Percentiles rank a stretch among this genome's conserved stretches.
These are phyloP conservation scores for Emericellopsis atlantica DNA, from an alignment of 2,329 filamentous ascomycete genomes.

Conservation along the genomic window DNA sequence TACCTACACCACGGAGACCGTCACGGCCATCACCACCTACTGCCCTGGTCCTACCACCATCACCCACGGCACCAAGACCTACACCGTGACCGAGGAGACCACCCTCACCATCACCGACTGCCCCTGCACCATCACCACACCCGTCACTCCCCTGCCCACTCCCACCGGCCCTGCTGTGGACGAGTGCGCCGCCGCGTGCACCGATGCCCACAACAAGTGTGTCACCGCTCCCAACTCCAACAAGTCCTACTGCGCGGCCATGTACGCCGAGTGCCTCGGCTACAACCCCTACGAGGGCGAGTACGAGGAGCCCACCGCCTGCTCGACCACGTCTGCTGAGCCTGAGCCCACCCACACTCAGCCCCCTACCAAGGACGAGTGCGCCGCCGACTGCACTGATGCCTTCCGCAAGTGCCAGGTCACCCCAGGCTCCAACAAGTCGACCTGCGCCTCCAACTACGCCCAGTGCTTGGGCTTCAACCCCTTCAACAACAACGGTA, in stretches of 20 bases:
- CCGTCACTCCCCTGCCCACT: slow-evolving; percentile 22
- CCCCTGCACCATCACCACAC: slow-evolving; percentile 55
- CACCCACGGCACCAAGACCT: slow-evolving; percentile 52
- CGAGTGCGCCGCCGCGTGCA: slow-evolving; percentile 1
- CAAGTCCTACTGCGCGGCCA: slow-evolving; percentile 11
- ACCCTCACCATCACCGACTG: slow-evolving; percentile 61
- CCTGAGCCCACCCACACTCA: not conserved
- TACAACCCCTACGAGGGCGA: slow-evolving; percentile 15
- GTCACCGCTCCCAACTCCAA: slow-evolving; percentile 14
- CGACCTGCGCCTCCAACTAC: slow-evolving; percentile 10
- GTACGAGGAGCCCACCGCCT: slow-evolving; percentile 7
- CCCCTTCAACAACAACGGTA: slow-evolving; percentile 7
- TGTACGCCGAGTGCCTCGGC: slow-evolving; percentile 8
- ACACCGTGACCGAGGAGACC: slow-evolving; percentile 55
- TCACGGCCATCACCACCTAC: slow-evolving; percentile 57
- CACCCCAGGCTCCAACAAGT: slow-evolving; percentile 8
- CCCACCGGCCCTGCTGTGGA: slow-evolving; percentile 29
- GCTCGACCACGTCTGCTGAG: not conserved
- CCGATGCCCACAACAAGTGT: slow-evolving; percentile 5
- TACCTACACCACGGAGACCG: slow-evolving; percentile 50
- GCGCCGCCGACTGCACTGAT: slow-evolving; percentile 7
- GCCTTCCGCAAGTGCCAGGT: slow-evolving; percentile 8
- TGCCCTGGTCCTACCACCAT: slow-evolving; percentile 56
- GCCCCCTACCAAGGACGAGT: slow-evolving; percentile 2
- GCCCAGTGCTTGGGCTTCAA: slow-evolving; percentile 12